Evolutionary conservation across 495 filamentous ascomycete species (phyloP), one percentile per base, ranked within the genome.

Genomic region (Cudoniella acicularis): DNA sequence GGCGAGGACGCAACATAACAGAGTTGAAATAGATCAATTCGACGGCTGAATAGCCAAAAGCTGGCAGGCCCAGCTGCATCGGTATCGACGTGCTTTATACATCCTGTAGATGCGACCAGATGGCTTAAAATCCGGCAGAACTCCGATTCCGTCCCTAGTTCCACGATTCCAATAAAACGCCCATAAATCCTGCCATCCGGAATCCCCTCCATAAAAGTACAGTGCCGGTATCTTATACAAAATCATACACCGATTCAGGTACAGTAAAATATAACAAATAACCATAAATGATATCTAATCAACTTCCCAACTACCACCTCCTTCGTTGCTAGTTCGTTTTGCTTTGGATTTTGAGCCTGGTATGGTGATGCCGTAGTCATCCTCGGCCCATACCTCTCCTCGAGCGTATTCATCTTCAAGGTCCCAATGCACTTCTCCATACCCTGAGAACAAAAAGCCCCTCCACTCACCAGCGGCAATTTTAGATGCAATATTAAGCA

Each of bases 401-500:
- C 18, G 30, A 0, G 10, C 57, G 60, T 68, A 68, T 30, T 65
- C 66, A 25, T 68, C 63, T 56, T 65, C 66, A 21, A 65, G 61
- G 43, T 65, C 66, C 62, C 63, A 64, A 52, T 63, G 77, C 3
- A 78, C 80, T 56, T 81, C 79, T 11, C 72, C 74, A 25, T 69
- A 62, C 4, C 78, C 79, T 36, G 76, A 77, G 1, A 81, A 67
- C 9, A 80, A 49, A 21, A 54, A 41, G 17, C 79, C 81, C 27
- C 74, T 68, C 78, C 79, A 80, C 61, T 82, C 80, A 3, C 85
- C 88, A 20, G 85, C 81, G 0, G 83, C 79, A 60, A 95, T 89
- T 40, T 81, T 83, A 0, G 88, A 84, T 1, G 91, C 89, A 25
- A 96, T 88, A 51, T 83, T 83, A 8, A 96, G 77, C 77, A 96